Evolutionary conservation across 2,329 filamentous ascomycete species (phyloP).

Genomic region (Akanthomyces uredinophilus): DNA sequence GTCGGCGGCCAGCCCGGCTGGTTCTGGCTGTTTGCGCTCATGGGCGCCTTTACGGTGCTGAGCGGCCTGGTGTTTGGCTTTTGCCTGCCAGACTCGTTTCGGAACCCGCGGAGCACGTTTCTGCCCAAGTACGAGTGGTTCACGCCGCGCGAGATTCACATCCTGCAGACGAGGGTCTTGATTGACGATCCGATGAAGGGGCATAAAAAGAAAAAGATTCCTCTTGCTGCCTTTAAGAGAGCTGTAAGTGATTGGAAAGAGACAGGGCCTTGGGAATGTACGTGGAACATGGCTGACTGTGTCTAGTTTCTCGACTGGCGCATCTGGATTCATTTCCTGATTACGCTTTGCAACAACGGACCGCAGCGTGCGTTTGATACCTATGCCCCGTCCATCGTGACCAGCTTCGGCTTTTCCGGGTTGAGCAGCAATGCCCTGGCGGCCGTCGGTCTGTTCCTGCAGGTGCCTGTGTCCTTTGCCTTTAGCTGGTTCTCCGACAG

Average conservation of each 20-base stretch:
- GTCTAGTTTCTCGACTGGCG: slow-evolving; percentile 43
- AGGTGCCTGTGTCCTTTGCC: slow-evolving; percentile 45
- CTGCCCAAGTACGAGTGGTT: slow-evolving; percentile 32
- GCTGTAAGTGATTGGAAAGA: slow-evolving; percentile 28
- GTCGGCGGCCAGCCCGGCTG: slow-evolving; percentile 45
- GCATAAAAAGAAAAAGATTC: slow-evolving; percentile 44
- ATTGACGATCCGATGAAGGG: slow-evolving; percentile 41
- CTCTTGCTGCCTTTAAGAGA: slow-evolving; percentile 38
- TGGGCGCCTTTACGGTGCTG: slow-evolving; percentile 47
- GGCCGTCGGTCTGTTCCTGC: slow-evolving; percentile 48
- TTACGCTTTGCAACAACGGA: slow-evolving; percentile 45
- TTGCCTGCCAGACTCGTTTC: slow-evolving; percentile 41
- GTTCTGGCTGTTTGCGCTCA: slow-evolving; percentile 52
- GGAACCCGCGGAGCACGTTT: slow-evolving; percentile 38
- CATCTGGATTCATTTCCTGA: slow-evolving; percentile 46
- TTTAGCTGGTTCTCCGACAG: slow-evolving; percentile 50
- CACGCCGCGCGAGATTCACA: slow-evolving; percentile 35
- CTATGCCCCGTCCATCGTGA: slow-evolving; percentile 50
- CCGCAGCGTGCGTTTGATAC: slow-evolving; percentile 45
- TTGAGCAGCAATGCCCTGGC: slow-evolving; percentile 49
- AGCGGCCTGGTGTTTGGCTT: slow-evolving; percentile 37
- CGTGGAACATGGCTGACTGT: neutral
- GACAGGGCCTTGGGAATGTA: fast-evolving
- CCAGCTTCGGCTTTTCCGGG: slow-evolving; percentile 44
- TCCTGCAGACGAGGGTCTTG: slow-evolving; percentile 36